phyloP scores from a whole-genome alignment of 1,284 basidiomycete species.

The Naganishia sp. region DNA sequence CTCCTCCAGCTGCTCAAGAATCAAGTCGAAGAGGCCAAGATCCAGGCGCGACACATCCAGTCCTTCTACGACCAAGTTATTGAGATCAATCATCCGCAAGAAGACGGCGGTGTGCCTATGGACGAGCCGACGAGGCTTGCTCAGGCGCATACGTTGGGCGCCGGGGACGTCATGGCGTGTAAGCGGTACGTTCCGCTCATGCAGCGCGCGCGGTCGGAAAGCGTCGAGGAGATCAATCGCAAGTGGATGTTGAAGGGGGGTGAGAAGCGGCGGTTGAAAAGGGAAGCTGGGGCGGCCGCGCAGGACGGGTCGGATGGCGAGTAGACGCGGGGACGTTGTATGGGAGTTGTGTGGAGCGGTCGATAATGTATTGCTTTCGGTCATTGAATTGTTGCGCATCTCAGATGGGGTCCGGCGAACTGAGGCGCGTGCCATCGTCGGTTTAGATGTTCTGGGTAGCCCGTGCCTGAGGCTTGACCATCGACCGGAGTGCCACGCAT shows the following conservation, averaged over 20 bases:
- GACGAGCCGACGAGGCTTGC: conserved; percentile 26
- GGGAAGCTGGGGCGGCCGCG: conserved; percentile 4
- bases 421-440: too few species aligned
- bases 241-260: conserved; percentile 66
- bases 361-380: too few species aligned
- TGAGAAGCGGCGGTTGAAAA: conserved; percentile 21
- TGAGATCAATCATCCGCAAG: conserved; percentile 7
- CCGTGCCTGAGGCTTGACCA: too few species aligned
- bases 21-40: conserved; percentile 47
- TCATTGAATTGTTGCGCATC: too few species aligned
- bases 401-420: too few species aligned
- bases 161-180: conserved; percentile 64
- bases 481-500: too few species aligned
- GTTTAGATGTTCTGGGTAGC: too few species aligned
- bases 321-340: background rate
- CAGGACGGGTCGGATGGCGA: conserved; percentile 7
- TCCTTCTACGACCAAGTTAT: conserved; percentile 41
- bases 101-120: conserved; percentile 2
- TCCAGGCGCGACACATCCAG: conserved; percentile 64
- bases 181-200: conserved; percentile 69
- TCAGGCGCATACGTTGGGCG: conserved; percentile 66
- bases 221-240: conserved; percentile 71
- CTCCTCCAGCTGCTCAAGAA: conserved; percentile 45
- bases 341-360: too few species aligned
- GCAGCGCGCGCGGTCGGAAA: conserved; percentile 66